A percentile compares a stretch with the other conserved stretches of the same genome.
Conservation (phyloP, 2,329 filamentous ascomycete genomes). For the Teratosphaeria epicoccoides region DNA sequence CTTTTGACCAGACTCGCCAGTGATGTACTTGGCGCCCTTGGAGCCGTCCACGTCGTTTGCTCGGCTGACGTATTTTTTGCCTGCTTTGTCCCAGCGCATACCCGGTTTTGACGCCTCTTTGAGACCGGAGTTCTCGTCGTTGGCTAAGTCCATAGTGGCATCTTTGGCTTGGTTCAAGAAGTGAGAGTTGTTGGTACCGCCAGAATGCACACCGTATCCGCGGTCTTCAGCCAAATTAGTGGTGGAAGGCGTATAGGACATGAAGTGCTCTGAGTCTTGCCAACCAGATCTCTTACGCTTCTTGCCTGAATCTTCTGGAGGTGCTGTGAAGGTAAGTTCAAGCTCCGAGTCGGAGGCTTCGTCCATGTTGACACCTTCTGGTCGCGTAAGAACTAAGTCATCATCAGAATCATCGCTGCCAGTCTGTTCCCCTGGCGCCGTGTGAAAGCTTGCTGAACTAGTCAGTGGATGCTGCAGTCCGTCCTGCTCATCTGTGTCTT, state of each 20-base stretch:
- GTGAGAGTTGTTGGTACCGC: conserved; percentile 49
- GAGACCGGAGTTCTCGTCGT: conserved; percentile 78
- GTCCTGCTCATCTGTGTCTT: conserved; percentile 9
- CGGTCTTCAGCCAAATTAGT: conserved; percentile 78
- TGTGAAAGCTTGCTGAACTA: conserved; percentile 21
- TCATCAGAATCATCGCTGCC: conserved; percentile 25
- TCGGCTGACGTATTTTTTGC: conserved; percentile 84
- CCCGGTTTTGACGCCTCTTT: conserved; percentile 58
- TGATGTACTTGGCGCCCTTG: conserved; percentile 54
- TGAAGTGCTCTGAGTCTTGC: conserved; percentile 84
- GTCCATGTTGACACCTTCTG: conserved; percentile 27
- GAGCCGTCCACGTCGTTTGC: conserved; percentile 93
- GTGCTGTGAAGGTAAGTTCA: conserved; percentile 40
- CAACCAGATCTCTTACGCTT: conserved; percentile 41
- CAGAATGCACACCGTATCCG: conserved; percentile 85
- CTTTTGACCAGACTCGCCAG: conserved; percentile 90
- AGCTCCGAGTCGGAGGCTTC: conserved; percentile 44
- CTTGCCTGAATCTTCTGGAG: conserved; percentile 1
- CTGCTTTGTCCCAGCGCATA: conserved; percentile 94
- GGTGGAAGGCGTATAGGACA: conserved; percentile 82
- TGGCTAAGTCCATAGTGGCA: conserved; percentile 83
- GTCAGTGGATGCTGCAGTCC: conserved; percentile 12
- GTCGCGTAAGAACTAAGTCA: conserved; percentile 27
- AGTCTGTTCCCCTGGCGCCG: conserved; percentile 21
- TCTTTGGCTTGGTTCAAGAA: conserved; percentile 82